phyloP scores from a whole-genome alignment of 495 filamentous ascomycete species.

The Penicillium coprophilum region DNA sequence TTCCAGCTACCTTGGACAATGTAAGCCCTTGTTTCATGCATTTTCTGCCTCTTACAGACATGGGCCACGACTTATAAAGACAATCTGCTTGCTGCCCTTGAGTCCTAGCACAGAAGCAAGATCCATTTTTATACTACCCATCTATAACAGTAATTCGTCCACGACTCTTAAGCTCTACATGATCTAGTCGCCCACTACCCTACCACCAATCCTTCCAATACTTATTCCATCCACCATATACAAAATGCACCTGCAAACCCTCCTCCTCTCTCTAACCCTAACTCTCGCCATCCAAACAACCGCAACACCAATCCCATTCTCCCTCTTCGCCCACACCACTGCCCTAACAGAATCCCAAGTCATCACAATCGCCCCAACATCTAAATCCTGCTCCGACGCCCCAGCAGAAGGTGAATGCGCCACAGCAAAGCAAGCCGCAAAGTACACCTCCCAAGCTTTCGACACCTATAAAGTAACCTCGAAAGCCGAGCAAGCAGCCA shows the following conservation, averaged over 20 bases:
- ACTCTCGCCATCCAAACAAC: constrained; percentile 19
- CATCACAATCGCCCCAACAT: constrained; percentile 52
- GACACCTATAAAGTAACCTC: constrained; percentile 53
- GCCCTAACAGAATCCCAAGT: constrained; percentile 47
- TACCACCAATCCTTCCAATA: neutral
- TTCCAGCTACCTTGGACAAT: constrained; percentile 5
- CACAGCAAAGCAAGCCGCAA: constrained; percentile 62
- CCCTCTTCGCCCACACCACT: constrained; percentile 1
- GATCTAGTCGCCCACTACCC: neutral
- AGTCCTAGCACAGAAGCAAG: neutral
- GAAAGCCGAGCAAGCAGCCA: constrained; percentile 59
- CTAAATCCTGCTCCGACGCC: constrained; percentile 47
- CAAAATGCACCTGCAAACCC: constrained; percentile 8
- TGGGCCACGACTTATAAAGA: constrained; percentile 11
- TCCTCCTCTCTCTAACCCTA: constrained; percentile 20
- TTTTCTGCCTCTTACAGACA: neutral
- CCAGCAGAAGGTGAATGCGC: constrained; percentile 59
- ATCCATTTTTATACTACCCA: neutral
- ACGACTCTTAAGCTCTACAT: neutral
- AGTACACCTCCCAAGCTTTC: constrained; percentile 56
- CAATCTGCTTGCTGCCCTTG: neutral
- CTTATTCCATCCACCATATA: neutral
- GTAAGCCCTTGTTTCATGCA: neutral
- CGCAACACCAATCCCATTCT: constrained; percentile 15
- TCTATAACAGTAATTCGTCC: neutral